phyloP scores from a whole-genome alignment of 805 yeast genomes.

The Komagataella phaffii region DNA sequence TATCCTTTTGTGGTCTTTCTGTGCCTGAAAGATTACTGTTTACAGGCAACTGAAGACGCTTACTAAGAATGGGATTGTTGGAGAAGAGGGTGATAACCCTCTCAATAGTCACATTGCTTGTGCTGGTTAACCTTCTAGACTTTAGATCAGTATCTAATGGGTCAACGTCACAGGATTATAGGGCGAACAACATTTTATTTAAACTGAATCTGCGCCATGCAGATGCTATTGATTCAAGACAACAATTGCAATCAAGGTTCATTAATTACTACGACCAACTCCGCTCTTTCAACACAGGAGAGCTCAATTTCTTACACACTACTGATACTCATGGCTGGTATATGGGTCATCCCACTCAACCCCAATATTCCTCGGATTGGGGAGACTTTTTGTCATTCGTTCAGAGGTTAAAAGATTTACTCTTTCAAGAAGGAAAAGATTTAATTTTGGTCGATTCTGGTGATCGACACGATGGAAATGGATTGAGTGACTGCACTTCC shows the following conservation, averaged over 20 bases:
- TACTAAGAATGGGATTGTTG: background rate
- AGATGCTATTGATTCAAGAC: conserved; percentile 6
- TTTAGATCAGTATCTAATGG: background rate
- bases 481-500: conserved; percentile 63
- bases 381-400: conserved; percentile 77
- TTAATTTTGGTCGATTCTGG: conserved; percentile 76
- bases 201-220: background rate
- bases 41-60: background rate
- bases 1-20: background rate
- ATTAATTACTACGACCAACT: conserved; percentile 23
- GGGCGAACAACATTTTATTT: conserved; percentile 1
- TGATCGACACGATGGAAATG: conserved; percentile 92
- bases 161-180: background rate
- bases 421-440: conserved; percentile 39
- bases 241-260: conserved; percentile 17
- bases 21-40: background rate
- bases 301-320: conserved; percentile 78
- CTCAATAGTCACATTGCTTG: background rate
- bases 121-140: background rate
- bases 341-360: conserved; percentile 76
- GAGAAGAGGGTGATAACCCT: background rate
- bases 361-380: conserved; percentile 76
- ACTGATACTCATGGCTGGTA: conserved; percentile 98
- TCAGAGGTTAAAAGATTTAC: conserved; percentile 28
- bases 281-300: conserved; percentile 53